Base-by-base conservation (phyloP, 192 early-diverging fungal genomes). In the Allomyces macrogynus region DNA sequence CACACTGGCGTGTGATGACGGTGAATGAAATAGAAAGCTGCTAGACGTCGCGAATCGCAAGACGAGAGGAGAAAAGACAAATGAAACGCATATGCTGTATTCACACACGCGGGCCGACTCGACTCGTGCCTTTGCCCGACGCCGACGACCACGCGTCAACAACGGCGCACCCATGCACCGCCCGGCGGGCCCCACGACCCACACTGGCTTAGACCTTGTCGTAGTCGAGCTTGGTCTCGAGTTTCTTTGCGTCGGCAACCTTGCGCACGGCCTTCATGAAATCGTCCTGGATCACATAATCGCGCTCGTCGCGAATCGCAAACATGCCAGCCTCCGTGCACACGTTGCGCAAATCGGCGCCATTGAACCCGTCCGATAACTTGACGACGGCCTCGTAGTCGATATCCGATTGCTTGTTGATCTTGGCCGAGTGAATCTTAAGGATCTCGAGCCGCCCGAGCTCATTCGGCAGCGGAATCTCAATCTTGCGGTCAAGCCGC, bases 251-350 rank as follows among this genome's bases (percentile, higher is more conserved):
- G 64, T 97, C 95, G 5, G 82, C 86, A 26, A 99, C 93, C 80
- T 99, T 99, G 67, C 96, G 86, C 43, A 95, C 96, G 23, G 96
- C 96, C 80, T 99, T 99, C 96, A 97, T 97, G 76, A 97, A 99
- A 70, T 99, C 96, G 68, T 95, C 95, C 73, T 99, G 95, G n/a
- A 93, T 71, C 27, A 87, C 83, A 76, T 94, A 97, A 73, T 99
- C 96, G 60, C 96, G 86, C 66, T 97, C 95, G 65, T 96, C 95
- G 40, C 95, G 90, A 68, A 99, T 97, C 25, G 96, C 96, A 87
- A 97, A 97, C 96, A 99, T 97, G 63, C 93, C 96, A 16, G 95
- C 95, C 77, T 99, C 96, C 23, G 96, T 99, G 74, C 96, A 99
- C 43, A 99, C 89, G 69, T 99, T 99, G 68, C 96, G 81, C 71